Base-by-base conservation (phyloP, 2,329 filamentous ascomycete genomes). In the Aspergillus sp. region DNA sequence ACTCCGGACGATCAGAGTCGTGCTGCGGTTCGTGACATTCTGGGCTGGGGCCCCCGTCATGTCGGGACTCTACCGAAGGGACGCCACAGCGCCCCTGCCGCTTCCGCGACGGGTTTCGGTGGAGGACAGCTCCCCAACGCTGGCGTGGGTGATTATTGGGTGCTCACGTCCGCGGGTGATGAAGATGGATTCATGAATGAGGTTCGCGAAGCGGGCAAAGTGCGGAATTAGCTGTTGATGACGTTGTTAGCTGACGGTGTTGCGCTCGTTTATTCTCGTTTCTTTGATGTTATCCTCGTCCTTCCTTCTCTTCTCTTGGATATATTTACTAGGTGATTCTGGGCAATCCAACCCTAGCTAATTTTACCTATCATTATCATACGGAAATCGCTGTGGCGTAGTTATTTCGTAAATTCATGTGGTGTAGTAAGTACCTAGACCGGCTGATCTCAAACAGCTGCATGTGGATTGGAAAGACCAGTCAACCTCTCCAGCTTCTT, bases 121-220 rank as follows among this genome's bases (percentile, higher is more conserved):
- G 69, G 69, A 29, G 68, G 68, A 10, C 64, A 67, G 21, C 65
- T 74, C 48, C 58, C 67, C 45, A 69, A 70, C 53, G 58, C 67
- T 11, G 65, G 66, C 32, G 64, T 66, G 38, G 73, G 70, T 23
- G 70, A 74, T 54, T 74, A 76, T 55, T 76, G 73, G 73, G 61
- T 74, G 47, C 56, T 76, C 34, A 67, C 65, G 29, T 56, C 67
- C 38, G 63, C 68, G 17, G 70, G 72, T 11, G 61, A 73, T 54
- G 72, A 75, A 49, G 72, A 76, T 52, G 68, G 67, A 19, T 76
- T 76, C 55, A 73, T 76, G 58, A 62, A 65, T 45, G 71, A 72
- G 47, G 71, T 76, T 23, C 64, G 71, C 20, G 71, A 75, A 52
- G 74, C 74, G 40, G 73, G 74, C 21, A 75, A 73, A 50, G 69